Base-by-base conservation (phyloP, 179 eudicot genomes). In the Corrigiola litoralis region DNA sequence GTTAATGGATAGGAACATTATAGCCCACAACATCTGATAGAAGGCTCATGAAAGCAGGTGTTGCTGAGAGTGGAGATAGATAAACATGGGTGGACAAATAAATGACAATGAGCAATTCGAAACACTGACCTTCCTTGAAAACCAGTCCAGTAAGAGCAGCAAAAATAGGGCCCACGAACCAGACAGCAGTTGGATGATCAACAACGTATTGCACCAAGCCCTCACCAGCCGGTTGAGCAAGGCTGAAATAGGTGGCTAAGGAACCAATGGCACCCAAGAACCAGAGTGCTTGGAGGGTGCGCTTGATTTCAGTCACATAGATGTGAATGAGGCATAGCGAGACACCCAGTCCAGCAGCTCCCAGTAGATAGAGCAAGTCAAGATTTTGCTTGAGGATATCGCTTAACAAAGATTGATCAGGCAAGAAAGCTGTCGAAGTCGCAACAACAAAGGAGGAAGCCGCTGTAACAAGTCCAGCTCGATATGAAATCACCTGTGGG, bases 151-250 rank as follows among this genome's bases (percentile, higher is more conserved):
- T 89, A 47, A 92, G 81, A 37, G 96, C 74, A 28, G 98, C 96
- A 78, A 92, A 92, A 41, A 87, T 61, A 7, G 98, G 98, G 25
- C 98, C 98, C 44, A 87, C 86, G 56, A 89, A 79, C 98, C 96
- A 92, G 64, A 89, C 80, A 49, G 95, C 84, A 42, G 68, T 61
- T 17, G 98, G 92, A 69, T 89, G 65, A 51, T 77, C 81, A 33
- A 81, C 71, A 60, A 82, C 96, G 64, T 84, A 87, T 33, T 80
- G 81, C 32, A 89, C 82, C 38, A 92, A 79, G 31, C 79, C 80
- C 68, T 73, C 32, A 46, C 79, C 87, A 25, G 82, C 77, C 8
- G 98, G 98, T 65, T 65, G 86, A 63, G 98, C 95, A 32, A 89
- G 75, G 50, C 68, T 37, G 0, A 75, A 42, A 28, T 83, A 83